A percentile compares a stretch with the other conserved stretches of the same genome.
These are phyloP conservation scores for Colletotrichum melonis DNA, from an alignment of 2,329 filamentous ascomycete genomes.

Conservation along the genomic window DNA sequence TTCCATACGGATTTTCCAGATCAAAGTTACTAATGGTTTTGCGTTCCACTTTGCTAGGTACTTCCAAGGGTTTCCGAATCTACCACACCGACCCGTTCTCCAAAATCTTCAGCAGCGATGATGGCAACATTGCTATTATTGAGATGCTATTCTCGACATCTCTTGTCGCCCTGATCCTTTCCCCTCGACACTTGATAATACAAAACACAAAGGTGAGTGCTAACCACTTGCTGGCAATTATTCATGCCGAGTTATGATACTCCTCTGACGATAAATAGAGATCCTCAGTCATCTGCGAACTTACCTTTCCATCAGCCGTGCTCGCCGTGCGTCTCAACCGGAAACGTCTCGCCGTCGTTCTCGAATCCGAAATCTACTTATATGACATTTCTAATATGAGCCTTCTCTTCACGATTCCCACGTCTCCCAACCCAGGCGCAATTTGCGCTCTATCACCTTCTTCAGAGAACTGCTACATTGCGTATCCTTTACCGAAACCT, in stretches of 20 bases:
- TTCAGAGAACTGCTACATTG: conserved; percentile 95
- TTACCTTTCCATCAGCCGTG: conserved; percentile 97
- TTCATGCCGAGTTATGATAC: conserved; percentile 25
- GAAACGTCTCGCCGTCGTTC: conserved; percentile 90
- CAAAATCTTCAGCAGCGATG: conserved; percentile 93
- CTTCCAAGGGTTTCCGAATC: conserved; percentile 92
- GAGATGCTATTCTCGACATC: conserved; percentile 99
- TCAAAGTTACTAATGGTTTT: conserved; percentile 20
- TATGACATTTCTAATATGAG: conserved; percentile 99
- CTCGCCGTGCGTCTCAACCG: conserved; percentile 93
- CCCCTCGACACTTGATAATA: conserved; percentile 91
- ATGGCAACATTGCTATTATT: conserved; percentile 94
- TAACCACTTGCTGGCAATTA: background rate
- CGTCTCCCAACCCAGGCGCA: conserved; percentile 90
- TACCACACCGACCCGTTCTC: conserved; percentile 97
- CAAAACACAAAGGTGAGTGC: conserved; percentile 92
- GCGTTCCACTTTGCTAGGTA: conserved; percentile 65
- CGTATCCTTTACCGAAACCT: conserved; percentile 86
- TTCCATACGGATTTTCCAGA: background rate
- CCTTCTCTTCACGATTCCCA: conserved; percentile 90
- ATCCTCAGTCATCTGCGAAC: conserved; percentile 92
- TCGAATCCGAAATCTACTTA: conserved; percentile 96
- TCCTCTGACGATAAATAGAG: conserved; percentile 53
- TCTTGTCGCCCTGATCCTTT: conserved; percentile 91
- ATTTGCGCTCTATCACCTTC: conserved; percentile 95